These are phyloP conservation scores for Pseudotulostoma volvatum DNA, from an alignment of 495 filamentous ascomycete genomes.

Conservation along the genomic window DNA sequence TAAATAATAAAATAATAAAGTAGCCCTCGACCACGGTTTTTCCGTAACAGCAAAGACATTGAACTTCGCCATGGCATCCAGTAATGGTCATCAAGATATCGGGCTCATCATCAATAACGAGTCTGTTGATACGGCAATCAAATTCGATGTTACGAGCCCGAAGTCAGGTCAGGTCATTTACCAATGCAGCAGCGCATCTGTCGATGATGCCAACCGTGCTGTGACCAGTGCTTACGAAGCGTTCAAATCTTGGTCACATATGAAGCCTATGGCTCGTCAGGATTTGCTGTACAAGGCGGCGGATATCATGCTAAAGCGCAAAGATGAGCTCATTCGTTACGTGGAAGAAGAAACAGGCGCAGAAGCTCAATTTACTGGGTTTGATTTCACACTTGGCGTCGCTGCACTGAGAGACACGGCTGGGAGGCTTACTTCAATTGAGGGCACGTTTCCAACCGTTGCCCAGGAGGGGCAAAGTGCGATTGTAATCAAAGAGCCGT, in stretches of 20 bases:
- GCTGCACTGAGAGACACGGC: conserved; percentile 56
- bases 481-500: conserved; percentile 65
- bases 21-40: too few relatives aligned
- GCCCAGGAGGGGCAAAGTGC: conserved; percentile 39
- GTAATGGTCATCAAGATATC: too few relatives aligned
- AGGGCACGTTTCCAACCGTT: conserved; percentile 44
- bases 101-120: background rate
- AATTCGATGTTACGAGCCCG: conserved; percentile 53
- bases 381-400: conserved; percentile 44
- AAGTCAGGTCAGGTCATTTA: conserved; percentile 43
- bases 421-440: conserved; percentile 41
- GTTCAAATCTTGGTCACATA: conserved; percentile 53
- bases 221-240: conserved; percentile 41
- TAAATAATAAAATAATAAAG: too few relatives aligned
- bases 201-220: conserved; percentile 42
- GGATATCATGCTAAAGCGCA: conserved; percentile 45
- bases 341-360: conserved; percentile 58
- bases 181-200: conserved; percentile 42
- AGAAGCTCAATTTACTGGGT: conserved; percentile 30
- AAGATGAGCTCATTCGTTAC: conserved; percentile 44
- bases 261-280: conserved; percentile 42
- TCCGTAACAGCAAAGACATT: too few relatives aligned
- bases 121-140: conserved; percentile 31
- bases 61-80: too few relatives aligned
- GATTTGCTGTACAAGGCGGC: conserved; percentile 58